Percentiles rank a stretch among this genome's conserved stretches.
These are phyloP conservation scores for Exserohilum rostratum DNA, from an alignment of 2,329 filamentous ascomycete genomes.

Conservation along the genomic window DNA sequence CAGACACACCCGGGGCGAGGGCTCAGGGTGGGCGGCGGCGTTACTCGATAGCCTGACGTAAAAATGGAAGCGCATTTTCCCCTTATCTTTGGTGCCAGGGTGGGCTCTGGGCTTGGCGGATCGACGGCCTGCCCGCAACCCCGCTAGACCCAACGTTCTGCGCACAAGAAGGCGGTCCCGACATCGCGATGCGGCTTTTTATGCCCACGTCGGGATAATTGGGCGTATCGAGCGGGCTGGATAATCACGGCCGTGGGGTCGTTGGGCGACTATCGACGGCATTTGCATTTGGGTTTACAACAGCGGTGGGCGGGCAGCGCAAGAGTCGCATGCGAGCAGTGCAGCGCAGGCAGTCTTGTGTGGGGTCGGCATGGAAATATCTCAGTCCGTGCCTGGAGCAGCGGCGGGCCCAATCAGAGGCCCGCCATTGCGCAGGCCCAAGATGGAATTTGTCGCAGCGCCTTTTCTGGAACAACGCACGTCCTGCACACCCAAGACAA, in stretches of 20 bases:
- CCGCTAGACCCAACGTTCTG: slow-evolving; percentile 32
- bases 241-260: slow-evolving; percentile 38
- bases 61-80: slow-evolving; percentile 19
- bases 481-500: slow-evolving; percentile 5
- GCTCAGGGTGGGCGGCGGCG: slow-evolving; percentile 27
- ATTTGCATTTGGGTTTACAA: neutral
- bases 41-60: slow-evolving; percentile 41
- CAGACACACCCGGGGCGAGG: neutral
- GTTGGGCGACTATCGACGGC: slow-evolving; percentile 16
- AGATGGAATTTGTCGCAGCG: neutral
- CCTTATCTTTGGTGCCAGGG: slow-evolving; percentile 34
- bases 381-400: slow-evolving; percentile 20
- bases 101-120: slow-evolving; percentile 31
- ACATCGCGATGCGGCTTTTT: slow-evolving; percentile 42
- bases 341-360: slow-evolving; percentile 1
- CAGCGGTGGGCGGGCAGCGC: neutral
- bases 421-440: neutral
- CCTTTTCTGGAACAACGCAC: slow-evolving; percentile 15
- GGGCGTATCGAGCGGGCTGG: slow-evolving; percentile 6
- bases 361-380: slow-evolving; percentile 26
- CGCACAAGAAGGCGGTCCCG: slow-evolving; percentile 35
- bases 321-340: too few species aligned
- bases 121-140: slow-evolving; percentile 28
- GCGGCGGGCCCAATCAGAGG: slow-evolving; percentile 7
- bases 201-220: slow-evolving; percentile 15